Percentiles rank a stretch among this genome's conserved stretches.
These are phyloP conservation scores for Clitopilus hobsonii DNA, from an alignment of 768 basidiomycete genomes.

Conservation along the genomic window DNA sequence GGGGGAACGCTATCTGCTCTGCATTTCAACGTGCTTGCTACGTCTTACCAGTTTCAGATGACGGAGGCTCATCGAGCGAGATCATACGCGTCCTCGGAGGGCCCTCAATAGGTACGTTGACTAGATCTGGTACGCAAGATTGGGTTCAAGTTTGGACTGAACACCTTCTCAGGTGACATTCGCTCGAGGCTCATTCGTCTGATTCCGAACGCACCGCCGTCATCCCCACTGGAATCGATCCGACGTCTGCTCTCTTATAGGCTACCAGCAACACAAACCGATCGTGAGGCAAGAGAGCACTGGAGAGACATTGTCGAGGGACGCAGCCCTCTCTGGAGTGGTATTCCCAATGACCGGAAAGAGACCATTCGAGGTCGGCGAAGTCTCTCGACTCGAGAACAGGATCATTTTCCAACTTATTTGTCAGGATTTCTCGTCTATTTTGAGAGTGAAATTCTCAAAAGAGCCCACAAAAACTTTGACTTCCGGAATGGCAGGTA, in stretches of 20 bases:
- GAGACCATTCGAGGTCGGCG: slow-evolving; percentile 81
- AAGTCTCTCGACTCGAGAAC: not conserved
- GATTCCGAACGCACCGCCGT: slow-evolving; percentile 60
- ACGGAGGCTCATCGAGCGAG: slow-evolving; percentile 93
- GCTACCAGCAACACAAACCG: slow-evolving; percentile 61
- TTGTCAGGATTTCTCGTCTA: slow-evolving; percentile 82
- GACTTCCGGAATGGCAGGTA: slow-evolving; percentile 89
- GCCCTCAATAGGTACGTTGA: slow-evolving; percentile 66
- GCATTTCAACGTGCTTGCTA: slow-evolving; percentile 79
- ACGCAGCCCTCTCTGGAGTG: slow-evolving; percentile 71
- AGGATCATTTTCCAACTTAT: not conserved
- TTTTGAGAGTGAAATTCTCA: slow-evolving; percentile 85
- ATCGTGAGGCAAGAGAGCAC: slow-evolving; percentile 77
- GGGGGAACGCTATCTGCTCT: slow-evolving; percentile 86
- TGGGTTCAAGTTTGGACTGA: no score
- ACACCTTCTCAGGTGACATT: slow-evolving; percentile 35
- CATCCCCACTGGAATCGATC: slow-evolving; percentile 69
- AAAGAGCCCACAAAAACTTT: slow-evolving; percentile 90
- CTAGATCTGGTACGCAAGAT: no score
- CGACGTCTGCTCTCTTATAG: slow-evolving; percentile 75
- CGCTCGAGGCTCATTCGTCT: slow-evolving; percentile 85
- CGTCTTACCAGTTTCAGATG: slow-evolving; percentile 90
- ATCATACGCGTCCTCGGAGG: slow-evolving; percentile 89
- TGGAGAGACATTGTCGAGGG: slow-evolving; percentile 95
- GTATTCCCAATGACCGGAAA: slow-evolving; percentile 85